Percentiles rank a stretch among this genome's conserved stretches.
Conservation (phyloP, 2,329 filamentous ascomycete species). For the Sclerotinia glacialis region DNA sequence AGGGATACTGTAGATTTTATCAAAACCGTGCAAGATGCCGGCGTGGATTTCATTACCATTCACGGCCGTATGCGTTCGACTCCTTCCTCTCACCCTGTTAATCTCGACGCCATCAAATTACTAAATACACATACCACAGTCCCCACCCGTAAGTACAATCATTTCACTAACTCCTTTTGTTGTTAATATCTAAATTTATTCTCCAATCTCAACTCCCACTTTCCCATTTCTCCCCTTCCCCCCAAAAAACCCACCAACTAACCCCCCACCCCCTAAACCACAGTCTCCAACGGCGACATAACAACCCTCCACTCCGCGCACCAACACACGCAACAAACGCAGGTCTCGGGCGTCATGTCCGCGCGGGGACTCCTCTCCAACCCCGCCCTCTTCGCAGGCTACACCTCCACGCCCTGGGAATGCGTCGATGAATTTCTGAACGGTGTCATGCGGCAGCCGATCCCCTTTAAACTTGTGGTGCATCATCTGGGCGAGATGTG, state of each 20-base stretch:
- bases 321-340: conserved; percentile 25
- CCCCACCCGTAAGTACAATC: not conserved
- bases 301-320: conserved; percentile 49
- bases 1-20: conserved; percentile 57
- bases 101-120: conserved; percentile 55
- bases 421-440: conserved; percentile 62
- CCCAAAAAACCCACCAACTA: too few relatives aligned
- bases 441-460: conserved; percentile 53
- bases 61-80: conserved; percentile 64
- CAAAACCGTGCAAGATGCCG: conserved; percentile 56
- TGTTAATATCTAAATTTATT: too few relatives aligned
- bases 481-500: conserved; percentile 69
- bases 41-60: conserved; percentile 66
- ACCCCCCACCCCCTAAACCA: too few relatives aligned
- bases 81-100: conserved; percentile 59
- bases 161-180: too few relatives aligned
- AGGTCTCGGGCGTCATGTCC: conserved; percentile 62
- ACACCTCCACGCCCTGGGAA: conserved; percentile 57
- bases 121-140: conserved; percentile 17
- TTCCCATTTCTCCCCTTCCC: too few relatives aligned
- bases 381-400: conserved; percentile 58
- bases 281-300: conserved; percentile 65
- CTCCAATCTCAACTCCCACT: too few relatives aligned
- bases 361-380: conserved; percentile 66
- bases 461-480: conserved; percentile 61